Evolutionary conservation across 228 moss, liverwort and hornwort genomes (phyloP).

Genomic region (Sphagnum magellanicum): DNA sequence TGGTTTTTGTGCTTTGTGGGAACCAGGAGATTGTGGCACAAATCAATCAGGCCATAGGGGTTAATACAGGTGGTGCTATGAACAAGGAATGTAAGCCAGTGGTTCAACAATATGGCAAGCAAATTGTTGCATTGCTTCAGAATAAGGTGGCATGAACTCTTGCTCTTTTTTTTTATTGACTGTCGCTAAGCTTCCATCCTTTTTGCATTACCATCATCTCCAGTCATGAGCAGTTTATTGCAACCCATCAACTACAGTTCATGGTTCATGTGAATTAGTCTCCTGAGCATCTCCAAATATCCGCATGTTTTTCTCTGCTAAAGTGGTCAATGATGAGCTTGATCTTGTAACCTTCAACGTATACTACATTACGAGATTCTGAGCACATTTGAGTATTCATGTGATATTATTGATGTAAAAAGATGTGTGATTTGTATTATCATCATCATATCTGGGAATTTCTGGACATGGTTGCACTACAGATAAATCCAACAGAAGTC

Average conservation of each 20-base stretch:
- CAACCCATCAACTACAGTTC: neutral
- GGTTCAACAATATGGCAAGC: slow-evolving; percentile 71
- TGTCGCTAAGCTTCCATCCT: no score
- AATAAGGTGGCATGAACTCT: slow-evolving; percentile 35
- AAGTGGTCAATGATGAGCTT: neutral
- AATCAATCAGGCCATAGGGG: slow-evolving; percentile 90
- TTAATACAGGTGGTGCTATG: slow-evolving; percentile 69
- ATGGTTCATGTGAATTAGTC: neutral
- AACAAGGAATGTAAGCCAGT: slow-evolving; percentile 86
- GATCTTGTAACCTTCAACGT: neutral
- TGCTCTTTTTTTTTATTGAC: neutral
- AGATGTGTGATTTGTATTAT: neutral
- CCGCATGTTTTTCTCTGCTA: neutral
- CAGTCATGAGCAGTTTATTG: no score
- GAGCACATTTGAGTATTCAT: no score
- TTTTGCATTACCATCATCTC: neutral
- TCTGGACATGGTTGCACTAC: slow-evolving; percentile 8
- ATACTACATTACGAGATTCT: no score
- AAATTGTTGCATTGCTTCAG: slow-evolving; percentile 69
- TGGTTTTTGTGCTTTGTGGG: neutral
- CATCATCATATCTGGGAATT: no score
- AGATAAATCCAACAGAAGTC: slow-evolving; percentile 83
- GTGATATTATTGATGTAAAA: no score
- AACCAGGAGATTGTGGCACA: slow-evolving; percentile 72
- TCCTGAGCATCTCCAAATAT: neutral